Evolutionary conservation across 805 yeast genomes (phyloP).

Genomic region (Saccharomycopsis sp.): DNA sequence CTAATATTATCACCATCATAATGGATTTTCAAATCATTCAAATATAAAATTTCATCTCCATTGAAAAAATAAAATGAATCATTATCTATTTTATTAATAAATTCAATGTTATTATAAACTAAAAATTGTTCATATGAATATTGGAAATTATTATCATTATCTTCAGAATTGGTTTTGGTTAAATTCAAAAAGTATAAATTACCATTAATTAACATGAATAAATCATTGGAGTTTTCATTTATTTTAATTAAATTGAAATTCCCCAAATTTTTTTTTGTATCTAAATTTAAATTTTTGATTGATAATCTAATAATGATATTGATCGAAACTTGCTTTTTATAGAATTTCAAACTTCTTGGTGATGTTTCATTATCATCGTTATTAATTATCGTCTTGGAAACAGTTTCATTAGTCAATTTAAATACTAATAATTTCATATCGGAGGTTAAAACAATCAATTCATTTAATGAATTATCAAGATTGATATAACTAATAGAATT

Average conservation of each 20-base stretch:
- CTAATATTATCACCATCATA: not conserved
- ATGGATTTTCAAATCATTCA: slow-evolving; percentile 5
- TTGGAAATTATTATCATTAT: not conserved
- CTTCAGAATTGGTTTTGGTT: slow-evolving; percentile 1
- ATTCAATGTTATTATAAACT: slow-evolving; percentile 15
- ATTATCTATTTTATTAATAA: slow-evolving; percentile 21
- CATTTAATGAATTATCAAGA: slow-evolving; percentile 15
- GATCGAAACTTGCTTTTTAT: slow-evolving; percentile 16
- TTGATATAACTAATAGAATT: slow-evolving; percentile 18
- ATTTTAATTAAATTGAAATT: slow-evolving; percentile 16
- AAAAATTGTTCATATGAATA: slow-evolving; percentile 11
- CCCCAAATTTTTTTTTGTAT: slow-evolving; percentile 11
- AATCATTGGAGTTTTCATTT: slow-evolving; percentile 17
- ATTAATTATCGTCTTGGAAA: slow-evolving; percentile 19
- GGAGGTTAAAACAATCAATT: slow-evolving; percentile 19
- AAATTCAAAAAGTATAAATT: slow-evolving; percentile 20
- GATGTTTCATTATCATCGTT: slow-evolving; percentile 8
- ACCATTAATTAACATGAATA: slow-evolving; percentile 21
- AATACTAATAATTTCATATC: slow-evolving; percentile 21
- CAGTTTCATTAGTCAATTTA: slow-evolving; percentile 17
- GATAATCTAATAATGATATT: slow-evolving; percentile 12
- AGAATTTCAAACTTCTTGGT: not conserved
- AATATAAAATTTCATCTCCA: slow-evolving; percentile 27
- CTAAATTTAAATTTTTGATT: slow-evolving; percentile 17
- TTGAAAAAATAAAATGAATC: slow-evolving; percentile 27